A percentile compares a stretch with the other conserved stretches of the same genome.
These are phyloP conservation scores for Nothopassalora personata DNA, from an alignment of 2,329 filamentous ascomycete genomes.

Conservation along the genomic window DNA sequence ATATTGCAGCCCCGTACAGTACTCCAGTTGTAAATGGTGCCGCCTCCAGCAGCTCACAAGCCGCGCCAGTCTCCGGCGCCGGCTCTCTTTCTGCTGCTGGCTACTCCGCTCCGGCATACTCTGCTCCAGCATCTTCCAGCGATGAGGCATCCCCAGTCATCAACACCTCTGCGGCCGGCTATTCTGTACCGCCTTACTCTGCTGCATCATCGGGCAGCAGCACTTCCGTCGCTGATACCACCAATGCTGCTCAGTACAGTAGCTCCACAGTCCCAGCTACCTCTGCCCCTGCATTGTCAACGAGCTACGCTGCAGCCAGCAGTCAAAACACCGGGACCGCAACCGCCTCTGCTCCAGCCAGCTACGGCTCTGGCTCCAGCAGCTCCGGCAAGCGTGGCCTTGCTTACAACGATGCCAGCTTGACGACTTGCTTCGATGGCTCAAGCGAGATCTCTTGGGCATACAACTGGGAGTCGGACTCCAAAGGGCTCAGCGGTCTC, in stretches of 20 bases:
- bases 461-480: slow-evolving; percentile 62
- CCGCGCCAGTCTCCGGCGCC: no score
- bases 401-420: slow-evolving; percentile 57
- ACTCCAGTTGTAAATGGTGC: slow-evolving; percentile 1
- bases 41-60: background rate
- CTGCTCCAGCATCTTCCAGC: slow-evolving; percentile 3
- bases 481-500: slow-evolving; percentile 41
- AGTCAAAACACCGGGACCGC: slow-evolving; percentile 11
- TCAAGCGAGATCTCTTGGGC: slow-evolving; percentile 51
- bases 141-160: slow-evolving; percentile 15
- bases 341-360: slow-evolving; percentile 18
- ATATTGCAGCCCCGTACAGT: slow-evolving; percentile 3
- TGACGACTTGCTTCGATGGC: slow-evolving; percentile 49
- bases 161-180: slow-evolving; percentile 2
- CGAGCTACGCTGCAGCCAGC: slow-evolving; percentile 2
- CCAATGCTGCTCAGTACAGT: background rate
- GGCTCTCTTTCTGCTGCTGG: slow-evolving; percentile 6
- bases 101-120: slow-evolving; percentile 13
- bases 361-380: slow-evolving; percentile 12
- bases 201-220: slow-evolving; percentile 11
- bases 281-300: slow-evolving; percentile 2
- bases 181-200: slow-evolving; percentile 14
- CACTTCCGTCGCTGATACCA: slow-evolving; percentile 7
- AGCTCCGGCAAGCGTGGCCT: slow-evolving; percentile 57
- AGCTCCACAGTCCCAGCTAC: slow-evolving; percentile 6